Percentiles rank a stretch among this genome's conserved stretches.
phyloP scores from a whole-genome alignment of 2,329 filamentous ascomycete genomes.

The Nectriaceae sp. region DNA sequence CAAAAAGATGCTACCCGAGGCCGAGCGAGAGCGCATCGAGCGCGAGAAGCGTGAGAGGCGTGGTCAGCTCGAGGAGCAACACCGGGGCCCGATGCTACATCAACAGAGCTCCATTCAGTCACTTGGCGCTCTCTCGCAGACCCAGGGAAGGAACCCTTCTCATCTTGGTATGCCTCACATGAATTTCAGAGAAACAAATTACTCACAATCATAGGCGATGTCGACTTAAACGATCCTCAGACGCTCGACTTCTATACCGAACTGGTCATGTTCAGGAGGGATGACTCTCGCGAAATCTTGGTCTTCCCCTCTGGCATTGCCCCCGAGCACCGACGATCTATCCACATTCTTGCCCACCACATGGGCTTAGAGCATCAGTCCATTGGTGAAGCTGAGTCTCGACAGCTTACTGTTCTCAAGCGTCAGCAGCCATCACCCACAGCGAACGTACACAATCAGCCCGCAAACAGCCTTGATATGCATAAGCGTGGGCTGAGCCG shows the following conservation, averaged over 20 bases:
- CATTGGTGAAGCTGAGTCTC: conserved; percentile 81
- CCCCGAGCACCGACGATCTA: conserved; percentile 82
- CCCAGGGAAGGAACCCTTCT: conserved; percentile 52
- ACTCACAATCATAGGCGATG: conserved; percentile 50
- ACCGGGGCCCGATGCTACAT: conserved; percentile 76
- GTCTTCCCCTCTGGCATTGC: conserved; percentile 81
- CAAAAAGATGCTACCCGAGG: conserved; percentile 98
- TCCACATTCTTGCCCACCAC: conserved; percentile 93
- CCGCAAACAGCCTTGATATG: conserved; percentile 70
- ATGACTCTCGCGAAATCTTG: conserved; percentile 73
- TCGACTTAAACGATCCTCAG: conserved; percentile 89
- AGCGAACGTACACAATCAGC: conserved; percentile 56
- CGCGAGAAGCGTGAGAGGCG: conserved; percentile 94
- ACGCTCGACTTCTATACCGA: conserved; percentile 90
- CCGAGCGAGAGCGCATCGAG: conserved; percentile 93
- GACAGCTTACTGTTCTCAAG: conserved; percentile 89
- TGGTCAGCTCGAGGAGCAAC: conserved; percentile 95
- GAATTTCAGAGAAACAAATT: conserved; percentile 5
- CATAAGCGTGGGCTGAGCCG: conserved; percentile 85
- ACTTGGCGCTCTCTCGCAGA: conserved; percentile 65
- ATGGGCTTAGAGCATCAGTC: conserved; percentile 92
- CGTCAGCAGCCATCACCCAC: conserved; percentile 55
- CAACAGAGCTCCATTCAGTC: conserved; percentile 87
- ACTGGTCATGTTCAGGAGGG: conserved; percentile 84
- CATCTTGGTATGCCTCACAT: conserved; percentile 47